Base-by-base conservation (phyloP, 139 green algal genomes). In the Chlorella vulgaris region DNA sequence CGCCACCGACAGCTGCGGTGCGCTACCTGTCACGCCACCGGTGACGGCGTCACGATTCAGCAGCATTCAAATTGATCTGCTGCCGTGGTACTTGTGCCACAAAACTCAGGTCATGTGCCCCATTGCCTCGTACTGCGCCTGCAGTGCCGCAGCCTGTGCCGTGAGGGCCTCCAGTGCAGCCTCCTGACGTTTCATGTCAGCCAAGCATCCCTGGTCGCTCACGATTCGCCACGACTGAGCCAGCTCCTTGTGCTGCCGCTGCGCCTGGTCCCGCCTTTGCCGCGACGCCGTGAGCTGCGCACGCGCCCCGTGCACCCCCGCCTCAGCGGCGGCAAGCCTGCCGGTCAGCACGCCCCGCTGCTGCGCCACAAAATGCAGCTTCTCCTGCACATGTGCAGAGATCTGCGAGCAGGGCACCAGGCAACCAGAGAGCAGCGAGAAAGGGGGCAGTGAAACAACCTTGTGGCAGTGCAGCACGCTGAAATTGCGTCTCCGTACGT, bases 171-270 rank as follows among this genome's bases (percentile, higher is more conserved):
- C 38, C 39, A 70, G n/a, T 38, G 7, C 35, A 19, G 19, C 42
- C 62, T 28, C 58, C 62, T 74, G 76, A 31, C 7, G 55, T 24
- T 2, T 19, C 76, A 81, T 81, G 61, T 81, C 76, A 5, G 50
- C 62, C 76, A 74, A 31, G 61, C 76, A 81, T 22, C 43, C 42
- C 31, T 21, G 29, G 62, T 81, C 76, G 42, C 3, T 74, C 4
- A 81, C 43, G 3, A 74, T 33, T 19, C 42, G 33, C 76, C 76
- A 81, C 40, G 63, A 61, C 22, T 81, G 19, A 1, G 24, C 35
- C 40, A 81, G 42, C 21, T 62, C 35, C 8, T 18, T 21, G 0
- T 61, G 42, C 62, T 74, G 42, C 6, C 42, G 50, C 76, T 33
- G 40, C 61, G 38, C 1, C 0, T 33, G 50, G 19, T 63, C 61